Evolutionary conservation across 1,139 yeast species (phyloP).

Genomic region (Kurtzmaniella quercitrusa): DNA sequence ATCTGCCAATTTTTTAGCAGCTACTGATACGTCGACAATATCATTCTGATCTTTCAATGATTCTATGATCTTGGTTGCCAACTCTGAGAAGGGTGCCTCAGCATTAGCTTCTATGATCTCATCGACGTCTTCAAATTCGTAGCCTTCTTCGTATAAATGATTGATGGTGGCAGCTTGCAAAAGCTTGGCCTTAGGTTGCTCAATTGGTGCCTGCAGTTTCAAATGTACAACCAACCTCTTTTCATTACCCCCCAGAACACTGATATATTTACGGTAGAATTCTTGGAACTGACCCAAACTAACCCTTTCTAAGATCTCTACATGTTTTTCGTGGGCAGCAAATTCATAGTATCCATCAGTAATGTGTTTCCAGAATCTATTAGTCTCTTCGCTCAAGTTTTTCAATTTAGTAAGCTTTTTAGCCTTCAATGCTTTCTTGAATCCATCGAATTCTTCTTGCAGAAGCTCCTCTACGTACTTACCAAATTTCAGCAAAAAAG

Average conservation of each 20-base stretch:
- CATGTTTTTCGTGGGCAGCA: slow-evolving; percentile 51
- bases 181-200: slow-evolving; percentile 18
- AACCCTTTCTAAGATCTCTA: slow-evolving; percentile 48
- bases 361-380: slow-evolving; percentile 62
- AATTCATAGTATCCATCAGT: slow-evolving; percentile 79
- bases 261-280: slow-evolving; percentile 48
- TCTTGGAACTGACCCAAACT: slow-evolving; percentile 54
- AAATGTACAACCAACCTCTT: slow-evolving; percentile 61
- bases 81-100: slow-evolving; percentile 12
- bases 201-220: slow-evolving; percentile 50
- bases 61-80: slow-evolving; percentile 13
- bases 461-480: slow-evolving; percentile 37
- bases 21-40: neutral
- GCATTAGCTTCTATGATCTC: slow-evolving; percentile 17
- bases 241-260: slow-evolving; percentile 20
- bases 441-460: slow-evolving; percentile 62
- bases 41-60: slow-evolving; percentile 3
- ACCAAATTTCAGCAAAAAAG: slow-evolving; percentile 47
- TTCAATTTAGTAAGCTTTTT: slow-evolving; percentile 69
- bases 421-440: slow-evolving; percentile 63
- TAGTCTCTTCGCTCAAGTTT: slow-evolving; percentile 72
- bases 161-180: slow-evolving; percentile 25
- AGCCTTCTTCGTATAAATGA: slow-evolving; percentile 19
- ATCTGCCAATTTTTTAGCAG: slow-evolving; percentile 3
- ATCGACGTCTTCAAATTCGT: slow-evolving; percentile 25